Conservation (phyloP, 108 stramenopile genomes). For the Discostella pseudostelligera region DNA sequence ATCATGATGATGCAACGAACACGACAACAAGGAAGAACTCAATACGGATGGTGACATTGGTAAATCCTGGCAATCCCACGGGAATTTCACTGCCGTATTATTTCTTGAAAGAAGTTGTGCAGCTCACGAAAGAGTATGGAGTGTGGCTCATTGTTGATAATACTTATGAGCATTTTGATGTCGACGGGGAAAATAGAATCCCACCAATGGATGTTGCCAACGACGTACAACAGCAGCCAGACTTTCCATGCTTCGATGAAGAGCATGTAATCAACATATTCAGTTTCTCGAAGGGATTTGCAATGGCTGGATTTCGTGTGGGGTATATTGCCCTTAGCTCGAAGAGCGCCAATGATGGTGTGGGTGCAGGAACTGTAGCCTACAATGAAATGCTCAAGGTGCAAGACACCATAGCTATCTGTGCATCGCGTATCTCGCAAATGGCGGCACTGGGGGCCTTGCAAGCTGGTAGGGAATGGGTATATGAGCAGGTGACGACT, state of each 20-base stretch:
- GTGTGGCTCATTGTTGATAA: constrained; percentile 91
- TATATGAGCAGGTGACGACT: constrained; percentile 62
- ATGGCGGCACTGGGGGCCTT: constrained; percentile 86
- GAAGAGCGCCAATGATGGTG: constrained; percentile 31
- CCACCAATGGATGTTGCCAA: constrained; percentile 43
- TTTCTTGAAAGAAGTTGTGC: constrained; percentile 59
- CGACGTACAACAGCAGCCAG: constrained; percentile 17
- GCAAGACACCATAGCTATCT: constrained; percentile 92
- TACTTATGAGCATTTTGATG: constrained; percentile 93
- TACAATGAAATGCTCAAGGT: constrained; percentile 66
- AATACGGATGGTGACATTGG: constrained; percentile 83
- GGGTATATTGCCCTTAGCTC: constrained; percentile 77
- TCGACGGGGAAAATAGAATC: constrained; percentile 24
- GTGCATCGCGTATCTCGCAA: constrained; percentile 81
- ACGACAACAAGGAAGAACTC: constrained; percentile 13
- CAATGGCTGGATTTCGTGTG: constrained; percentile 92
- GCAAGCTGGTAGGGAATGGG: constrained; percentile 74
- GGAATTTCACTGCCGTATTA: constrained; percentile 68
- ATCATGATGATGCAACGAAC: background rate
- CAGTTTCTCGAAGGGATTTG: constrained; percentile 85
- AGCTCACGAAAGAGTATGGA: constrained; percentile 61
- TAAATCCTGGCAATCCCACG: constrained; percentile 93
- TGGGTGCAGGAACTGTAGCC: constrained; percentile 52
- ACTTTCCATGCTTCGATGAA: constrained; percentile 54
- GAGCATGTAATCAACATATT: constrained; percentile 87